Evolutionary conservation across 2,329 filamentous ascomycete species (phyloP), one percentile per base, ranked within the genome.

Genomic region (Coniochaeta pulveracea): DNA sequence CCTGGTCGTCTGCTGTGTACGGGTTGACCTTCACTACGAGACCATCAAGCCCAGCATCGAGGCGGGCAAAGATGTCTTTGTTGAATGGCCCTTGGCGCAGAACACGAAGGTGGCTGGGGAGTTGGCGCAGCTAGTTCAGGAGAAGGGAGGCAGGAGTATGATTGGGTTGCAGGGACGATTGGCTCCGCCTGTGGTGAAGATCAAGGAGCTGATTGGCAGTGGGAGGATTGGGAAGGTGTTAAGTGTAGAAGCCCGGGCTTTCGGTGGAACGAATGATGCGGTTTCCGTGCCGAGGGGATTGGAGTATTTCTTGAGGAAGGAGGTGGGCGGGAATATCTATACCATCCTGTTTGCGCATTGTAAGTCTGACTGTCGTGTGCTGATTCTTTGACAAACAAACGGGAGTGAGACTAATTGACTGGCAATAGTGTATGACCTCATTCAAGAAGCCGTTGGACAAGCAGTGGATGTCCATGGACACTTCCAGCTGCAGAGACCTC

Each of bases 71-170:
- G 44, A 52, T 0, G 57, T 69, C 0, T 78, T 56, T 36, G 58
- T 72, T 0, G 72, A 78, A 50, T 78, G 72, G 68, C 73, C 70
- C 5, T 52, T 77, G 1, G 67, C 65, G 0, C 50, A 63, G 10
- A 60, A 65, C 34, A 47, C 51, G 1, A 36, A 44, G 3, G 50
- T 60, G 2, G 66, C 60, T 0, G 42, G 46, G 11, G 60, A 65
- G 26, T 48, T 76, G 35, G 52, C 51, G 0, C 45, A 45, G 0
- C 37, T 57, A 2, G 61, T 55, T 0, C 43, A 38, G 3, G 33
- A 51, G 16, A 52, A 52, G 5, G 49, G 58, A 1, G 29, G 15
- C 8, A 50, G 49, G 19, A 63, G 57, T 3, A 48, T 71, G 4
- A 58, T 76, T 0, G 69, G 67, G 0, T 37, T 73, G 2, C 72